A percentile compares a stretch with the other conserved stretches of the same genome.
phyloP scores from a whole-genome alignment of 2,329 filamentous ascomycete genomes.

The Elsinoe batatas region DNA sequence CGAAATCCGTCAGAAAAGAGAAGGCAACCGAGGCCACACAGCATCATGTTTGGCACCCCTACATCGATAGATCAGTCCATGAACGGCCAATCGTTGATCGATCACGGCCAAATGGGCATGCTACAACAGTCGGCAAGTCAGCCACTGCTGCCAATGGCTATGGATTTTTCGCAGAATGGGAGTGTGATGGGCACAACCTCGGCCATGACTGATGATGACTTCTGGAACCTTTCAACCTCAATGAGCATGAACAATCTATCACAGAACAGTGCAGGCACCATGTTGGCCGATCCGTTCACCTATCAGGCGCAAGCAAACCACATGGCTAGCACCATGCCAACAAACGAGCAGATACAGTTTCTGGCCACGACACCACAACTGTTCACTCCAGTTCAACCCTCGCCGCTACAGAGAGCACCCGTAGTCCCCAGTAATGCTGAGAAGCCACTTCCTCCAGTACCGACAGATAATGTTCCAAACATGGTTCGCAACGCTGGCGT shows the following conservation, averaged over 20 bases:
- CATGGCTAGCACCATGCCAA: background rate
- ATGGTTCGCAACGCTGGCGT: conserved; percentile 29
- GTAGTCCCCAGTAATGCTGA: conserved; percentile 13
- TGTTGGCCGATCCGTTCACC: conserved; percentile 11
- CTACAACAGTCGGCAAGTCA: conserved; percentile 6
- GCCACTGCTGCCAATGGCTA: conserved; percentile 6
- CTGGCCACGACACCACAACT: conserved; percentile 8
- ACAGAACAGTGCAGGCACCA: background rate
- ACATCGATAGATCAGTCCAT: conserved; percentile 10
- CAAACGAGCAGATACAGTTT: conserved; percentile 9
- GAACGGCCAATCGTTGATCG: conserved; percentile 9
- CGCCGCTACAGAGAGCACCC: conserved; percentile 5
- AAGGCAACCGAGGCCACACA: conserved; percentile 29
- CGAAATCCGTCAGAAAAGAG: conserved; percentile 45
- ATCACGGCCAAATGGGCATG: conserved; percentile 12
- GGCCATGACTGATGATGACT: background rate
- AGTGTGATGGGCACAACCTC: background rate
- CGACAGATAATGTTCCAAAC: conserved; percentile 16
- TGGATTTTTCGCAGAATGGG: conserved; percentile 4
- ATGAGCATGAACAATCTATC: conserved; percentile 11
- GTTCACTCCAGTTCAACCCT: conserved; percentile 6
- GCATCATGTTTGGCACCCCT: conserved; percentile 11
- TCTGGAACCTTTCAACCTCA: conserved; percentile 5
- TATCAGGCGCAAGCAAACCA: conserved; percentile 3
- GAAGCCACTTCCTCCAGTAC: conserved; percentile 10